Evolutionary conservation across 228 moss, liverwort and hornwort species (phyloP).

Genomic region (Sphagnum fallax): DNA sequence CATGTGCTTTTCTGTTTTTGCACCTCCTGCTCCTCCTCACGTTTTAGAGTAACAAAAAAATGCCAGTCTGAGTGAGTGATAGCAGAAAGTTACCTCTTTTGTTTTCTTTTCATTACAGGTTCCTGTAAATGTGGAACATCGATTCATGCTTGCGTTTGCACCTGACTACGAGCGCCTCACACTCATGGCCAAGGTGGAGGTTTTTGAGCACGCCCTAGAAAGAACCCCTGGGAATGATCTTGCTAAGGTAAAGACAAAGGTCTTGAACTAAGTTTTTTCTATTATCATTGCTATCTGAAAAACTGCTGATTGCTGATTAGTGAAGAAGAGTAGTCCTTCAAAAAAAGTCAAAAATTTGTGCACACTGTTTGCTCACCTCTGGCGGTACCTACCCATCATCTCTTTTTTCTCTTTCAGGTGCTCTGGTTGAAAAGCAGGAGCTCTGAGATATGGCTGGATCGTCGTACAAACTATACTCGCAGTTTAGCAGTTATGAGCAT

Average conservation of each 20-base stretch:
- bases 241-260: constrained; percentile 51
- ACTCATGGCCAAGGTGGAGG: constrained; percentile 97
- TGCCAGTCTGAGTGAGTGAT: background rate
- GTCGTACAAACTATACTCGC: constrained; percentile 94
- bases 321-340: too few species aligned
- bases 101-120: constrained; percentile 21
- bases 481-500: constrained; percentile 99
- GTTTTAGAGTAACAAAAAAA: too few species aligned
- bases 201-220: constrained; percentile 88
- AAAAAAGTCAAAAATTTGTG: background rate
- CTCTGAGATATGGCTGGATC: constrained; percentile 98
- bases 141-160: constrained; percentile 86
- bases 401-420: constrained; percentile 25
- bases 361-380: background rate
- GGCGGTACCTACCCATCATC: background rate
- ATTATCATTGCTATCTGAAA: background rate
- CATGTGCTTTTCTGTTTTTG: too few species aligned
- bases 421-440: constrained; percentile 97
- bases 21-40: too few species aligned
- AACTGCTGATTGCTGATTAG: too few species aligned
- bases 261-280: background rate
- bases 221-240: constrained; percentile 83
- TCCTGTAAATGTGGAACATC: constrained; percentile 82
- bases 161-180: constrained; percentile 95
- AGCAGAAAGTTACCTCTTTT: background rate